Conservation (phyloP, 768 basidiomycete genomes). For the Boletus edulis region DNA sequence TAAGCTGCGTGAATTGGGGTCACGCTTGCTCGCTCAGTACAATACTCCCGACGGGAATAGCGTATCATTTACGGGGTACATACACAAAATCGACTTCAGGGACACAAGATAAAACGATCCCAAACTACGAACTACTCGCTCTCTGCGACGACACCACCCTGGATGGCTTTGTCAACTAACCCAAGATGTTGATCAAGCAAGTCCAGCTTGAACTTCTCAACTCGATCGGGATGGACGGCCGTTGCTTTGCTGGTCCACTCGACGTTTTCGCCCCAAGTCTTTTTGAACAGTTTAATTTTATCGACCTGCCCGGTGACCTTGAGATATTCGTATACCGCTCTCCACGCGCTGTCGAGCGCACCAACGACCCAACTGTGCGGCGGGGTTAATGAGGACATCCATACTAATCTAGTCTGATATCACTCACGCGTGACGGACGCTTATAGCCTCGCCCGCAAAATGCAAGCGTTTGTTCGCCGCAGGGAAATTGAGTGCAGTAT, state of each 20-base stretch:
- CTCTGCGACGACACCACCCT: too few relatives aligned
- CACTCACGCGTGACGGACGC: slow-evolving; percentile 15
- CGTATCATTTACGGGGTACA: too few relatives aligned
- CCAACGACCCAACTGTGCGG: slow-evolving; percentile 38
- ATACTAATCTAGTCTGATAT: slow-evolving; percentile 15
- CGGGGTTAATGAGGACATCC: not conserved
- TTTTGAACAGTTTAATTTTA: slow-evolving; percentile 17
- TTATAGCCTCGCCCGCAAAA: slow-evolving; percentile 16
- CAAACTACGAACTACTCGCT: too few relatives aligned
- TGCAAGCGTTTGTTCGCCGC: slow-evolving; percentile 21
- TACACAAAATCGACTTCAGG: too few relatives aligned
- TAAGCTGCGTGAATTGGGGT: too few relatives aligned
- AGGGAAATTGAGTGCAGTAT: slow-evolving; percentile 29
- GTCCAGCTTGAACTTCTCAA: not conserved
- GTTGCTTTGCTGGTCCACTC: slow-evolving; percentile 21
- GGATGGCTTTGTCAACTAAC: too few relatives aligned
- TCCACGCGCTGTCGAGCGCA: slow-evolving; percentile 38
- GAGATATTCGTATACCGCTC: slow-evolving; percentile 30
- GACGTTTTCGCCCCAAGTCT: slow-evolving; percentile 30
- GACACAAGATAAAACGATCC: too few relatives aligned
- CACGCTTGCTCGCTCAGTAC: too few relatives aligned
- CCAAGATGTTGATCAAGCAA: too few relatives aligned
- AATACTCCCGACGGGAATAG: too few relatives aligned
- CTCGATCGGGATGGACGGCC: too few relatives aligned
- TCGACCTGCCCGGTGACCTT: slow-evolving; percentile 8